These are phyloP conservation scores for Antrodiella citrinella DNA, from an alignment of 768 basidiomycete genomes.

Conservation along the genomic window DNA sequence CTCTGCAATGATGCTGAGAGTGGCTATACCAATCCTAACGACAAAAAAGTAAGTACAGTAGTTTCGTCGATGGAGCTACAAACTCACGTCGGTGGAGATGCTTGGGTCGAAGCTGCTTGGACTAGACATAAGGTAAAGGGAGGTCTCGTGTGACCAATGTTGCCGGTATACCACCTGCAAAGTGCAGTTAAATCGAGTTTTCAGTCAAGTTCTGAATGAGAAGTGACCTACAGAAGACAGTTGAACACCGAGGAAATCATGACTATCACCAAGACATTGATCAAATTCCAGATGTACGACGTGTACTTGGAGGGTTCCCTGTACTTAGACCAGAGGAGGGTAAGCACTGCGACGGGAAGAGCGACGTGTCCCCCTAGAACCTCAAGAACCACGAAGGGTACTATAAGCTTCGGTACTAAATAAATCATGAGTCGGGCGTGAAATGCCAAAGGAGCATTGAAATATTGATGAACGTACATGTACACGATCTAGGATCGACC, in stretches of 20 bases:
- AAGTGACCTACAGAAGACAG: slow-evolving; percentile 38
- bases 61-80: no score
- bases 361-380: slow-evolving; percentile 46
- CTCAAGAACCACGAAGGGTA: slow-evolving; percentile 37
- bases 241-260: slow-evolving; percentile 45
- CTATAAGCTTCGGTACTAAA: slow-evolving; percentile 19
- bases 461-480: no score
- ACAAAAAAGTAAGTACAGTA: no score
- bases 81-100: slow-evolving; percentile 45
- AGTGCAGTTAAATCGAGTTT: not conserved
- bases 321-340: slow-evolving; percentile 34
- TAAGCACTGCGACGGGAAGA: slow-evolving; percentile 39
- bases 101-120: slow-evolving; percentile 47
- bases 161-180: slow-evolving; percentile 26
- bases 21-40: no score
- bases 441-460: no score
- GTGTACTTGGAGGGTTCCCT: no score
- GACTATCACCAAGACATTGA: slow-evolving; percentile 54
- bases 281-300: slow-evolving; percentile 39
- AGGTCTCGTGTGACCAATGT: slow-evolving; percentile 16
- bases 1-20: no score
- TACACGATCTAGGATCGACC: no score
- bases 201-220: not conserved
- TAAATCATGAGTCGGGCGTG: no score
- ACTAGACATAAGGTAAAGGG: slow-evolving; percentile 32